These are phyloP conservation scores for Helicocarpus griseus DNA, from an alignment of 2,329 filamentous ascomycete species.

Conservation along the genomic window DNA sequence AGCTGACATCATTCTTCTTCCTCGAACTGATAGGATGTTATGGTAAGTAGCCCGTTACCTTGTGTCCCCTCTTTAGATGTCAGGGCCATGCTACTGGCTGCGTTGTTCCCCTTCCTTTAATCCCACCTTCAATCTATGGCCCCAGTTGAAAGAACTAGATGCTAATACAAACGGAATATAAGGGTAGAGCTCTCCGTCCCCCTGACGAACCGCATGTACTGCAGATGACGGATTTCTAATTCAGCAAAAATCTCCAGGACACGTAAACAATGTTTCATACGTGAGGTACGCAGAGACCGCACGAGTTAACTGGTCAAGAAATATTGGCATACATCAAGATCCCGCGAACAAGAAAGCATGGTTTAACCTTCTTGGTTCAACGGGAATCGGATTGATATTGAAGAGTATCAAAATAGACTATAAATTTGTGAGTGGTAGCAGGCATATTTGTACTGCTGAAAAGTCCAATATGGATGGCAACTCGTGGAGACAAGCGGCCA, in stretches of 20 bases:
- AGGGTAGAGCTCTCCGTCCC: constrained; percentile 2
- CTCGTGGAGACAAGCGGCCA: not conserved
- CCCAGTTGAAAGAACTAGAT: not conserved
- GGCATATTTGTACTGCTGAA: not conserved
- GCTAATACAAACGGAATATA: not conserved
- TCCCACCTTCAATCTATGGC: not conserved
- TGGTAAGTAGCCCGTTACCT: constrained; percentile 27
- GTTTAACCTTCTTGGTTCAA: constrained; percentile 58
- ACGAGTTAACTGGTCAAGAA: constrained; percentile 66
- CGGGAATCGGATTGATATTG: constrained; percentile 63
- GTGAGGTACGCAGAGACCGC: constrained; percentile 74
- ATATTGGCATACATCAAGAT: constrained; percentile 57
- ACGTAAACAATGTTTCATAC: constrained; percentile 83
- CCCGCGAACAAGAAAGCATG: constrained; percentile 54
- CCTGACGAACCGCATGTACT: not conserved
- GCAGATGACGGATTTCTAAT: constrained; percentile 1
- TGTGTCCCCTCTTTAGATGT: not conserved
- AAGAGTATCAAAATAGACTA: constrained; percentile 72
- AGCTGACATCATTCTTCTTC: constrained; percentile 14
- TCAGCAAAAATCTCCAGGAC: constrained; percentile 39
- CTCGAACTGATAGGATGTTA: constrained; percentile 30
- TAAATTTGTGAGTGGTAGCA: constrained; percentile 62
- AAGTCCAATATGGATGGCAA: not conserved
- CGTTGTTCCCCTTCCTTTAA: not conserved
- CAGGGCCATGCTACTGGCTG: too few species aligned